Evolutionary conservation across 106 monocot species (phyloP).

Genomic region (Dendrobium chrysotoxum): DNA sequence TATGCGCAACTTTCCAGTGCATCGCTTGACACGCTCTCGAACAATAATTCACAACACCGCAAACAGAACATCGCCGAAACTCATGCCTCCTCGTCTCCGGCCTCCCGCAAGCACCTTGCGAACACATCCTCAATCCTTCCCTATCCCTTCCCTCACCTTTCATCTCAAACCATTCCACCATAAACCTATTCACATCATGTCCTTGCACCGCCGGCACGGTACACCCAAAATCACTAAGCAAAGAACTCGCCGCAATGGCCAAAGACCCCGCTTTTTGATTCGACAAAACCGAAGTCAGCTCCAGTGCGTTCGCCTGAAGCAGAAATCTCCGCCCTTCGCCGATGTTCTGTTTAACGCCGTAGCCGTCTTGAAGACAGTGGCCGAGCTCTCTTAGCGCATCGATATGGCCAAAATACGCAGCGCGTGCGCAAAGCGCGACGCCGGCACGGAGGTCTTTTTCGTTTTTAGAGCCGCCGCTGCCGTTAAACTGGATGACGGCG

Average conservation of each 20-base stretch:
- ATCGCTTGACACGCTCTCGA: conserved; percentile 22
- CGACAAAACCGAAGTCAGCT: not conserved
- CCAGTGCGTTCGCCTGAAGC: not conserved
- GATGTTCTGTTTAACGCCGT: conserved; percentile 18
- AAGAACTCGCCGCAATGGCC: conserved; percentile 1
- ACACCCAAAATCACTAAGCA: conserved; percentile 18
- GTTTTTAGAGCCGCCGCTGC: conserved; percentile 25
- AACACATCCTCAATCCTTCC: conserved; percentile 24
- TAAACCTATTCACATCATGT: conserved; percentile 22
- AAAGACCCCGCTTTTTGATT: not conserved
- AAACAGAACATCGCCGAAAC: conserved; percentile 35
- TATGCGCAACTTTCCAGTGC: conserved; percentile 16
- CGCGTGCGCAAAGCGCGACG: conserved; percentile 29
- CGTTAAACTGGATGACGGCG: conserved; percentile 44
- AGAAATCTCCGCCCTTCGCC: not conserved
- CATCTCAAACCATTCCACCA: conserved; percentile 5
- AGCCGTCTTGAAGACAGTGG: conserved; percentile 45
- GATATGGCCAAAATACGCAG: conserved; percentile 33
- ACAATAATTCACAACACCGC: conserved; percentile 29
- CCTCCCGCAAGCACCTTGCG: conserved; percentile 32
- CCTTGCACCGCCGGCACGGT: not conserved
- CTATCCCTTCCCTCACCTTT: not conserved
- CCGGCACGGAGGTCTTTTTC: conserved; percentile 25
- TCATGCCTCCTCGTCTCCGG: conserved; percentile 35
- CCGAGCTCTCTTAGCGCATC: conserved; percentile 44